Evolutionary conservation across 208 protist genomes (phyloP).

Genomic region (Borovskyia barvae): DNA sequence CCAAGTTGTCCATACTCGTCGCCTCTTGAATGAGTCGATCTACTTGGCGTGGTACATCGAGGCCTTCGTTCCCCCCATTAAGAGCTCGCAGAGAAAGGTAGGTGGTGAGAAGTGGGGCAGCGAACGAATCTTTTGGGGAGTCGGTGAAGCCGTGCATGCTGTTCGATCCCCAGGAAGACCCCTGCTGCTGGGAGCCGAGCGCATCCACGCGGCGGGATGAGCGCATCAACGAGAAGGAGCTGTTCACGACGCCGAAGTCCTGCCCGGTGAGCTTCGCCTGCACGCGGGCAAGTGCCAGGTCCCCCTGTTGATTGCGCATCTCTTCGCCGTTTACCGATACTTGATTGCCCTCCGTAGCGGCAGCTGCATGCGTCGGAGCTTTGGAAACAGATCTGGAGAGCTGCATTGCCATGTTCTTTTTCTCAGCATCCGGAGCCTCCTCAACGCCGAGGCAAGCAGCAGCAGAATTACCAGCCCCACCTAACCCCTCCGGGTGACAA

Average conservation of each 20-base stretch:
- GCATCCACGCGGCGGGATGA: slow-evolving; percentile 33
- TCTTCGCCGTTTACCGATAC: slow-evolving; percentile 52
- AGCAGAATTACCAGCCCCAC: background rate
- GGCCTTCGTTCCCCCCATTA: slow-evolving; percentile 52
- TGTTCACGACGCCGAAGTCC: slow-evolving; percentile 76
- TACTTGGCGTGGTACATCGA: slow-evolving; percentile 85
- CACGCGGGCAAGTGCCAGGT: slow-evolving; percentile 81
- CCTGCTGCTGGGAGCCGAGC: slow-evolving; percentile 20
- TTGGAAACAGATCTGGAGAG: slow-evolving; percentile 75
- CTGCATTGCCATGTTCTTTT: slow-evolving; percentile 56
- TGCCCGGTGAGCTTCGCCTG: slow-evolving; percentile 86
- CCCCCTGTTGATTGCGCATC: slow-evolving; percentile 81
- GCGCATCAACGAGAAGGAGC: slow-evolving; percentile 51
- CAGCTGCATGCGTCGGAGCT: slow-evolving; percentile 14
- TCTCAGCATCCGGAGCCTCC: slow-evolving; percentile 9
- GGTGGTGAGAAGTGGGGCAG: slow-evolving; percentile 60
- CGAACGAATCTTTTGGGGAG: slow-evolving; percentile 39
- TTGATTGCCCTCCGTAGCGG: slow-evolving; percentile 14
- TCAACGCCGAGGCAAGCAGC: slow-evolving; percentile 8
- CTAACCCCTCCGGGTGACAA: slow-evolving; percentile 12
- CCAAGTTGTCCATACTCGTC: slow-evolving; percentile 86
- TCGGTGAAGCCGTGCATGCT: slow-evolving; percentile 37
- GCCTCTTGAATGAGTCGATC: slow-evolving; percentile 88
- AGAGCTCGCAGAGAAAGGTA: slow-evolving; percentile 69
- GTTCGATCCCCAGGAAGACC: slow-evolving; percentile 50